phyloP scores from a whole-genome alignment of 805 yeast species.

The Candida saitoana region DNA sequence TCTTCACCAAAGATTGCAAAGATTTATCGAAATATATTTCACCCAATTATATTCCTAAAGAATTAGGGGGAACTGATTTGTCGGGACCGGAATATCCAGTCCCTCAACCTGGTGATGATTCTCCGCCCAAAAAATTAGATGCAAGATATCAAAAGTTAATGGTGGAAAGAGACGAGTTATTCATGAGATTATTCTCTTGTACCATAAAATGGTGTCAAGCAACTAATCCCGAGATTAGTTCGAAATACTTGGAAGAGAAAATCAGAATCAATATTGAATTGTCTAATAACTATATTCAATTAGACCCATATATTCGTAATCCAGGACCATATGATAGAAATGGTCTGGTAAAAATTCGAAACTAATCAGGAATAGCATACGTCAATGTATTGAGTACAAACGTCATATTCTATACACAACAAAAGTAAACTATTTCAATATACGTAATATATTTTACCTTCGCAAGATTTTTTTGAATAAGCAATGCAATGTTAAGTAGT shows the following conservation, averaged over 20 bases:
- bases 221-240: slow-evolving; percentile 46
- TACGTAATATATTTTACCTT: too few relatives aligned
- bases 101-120: slow-evolving; percentile 45
- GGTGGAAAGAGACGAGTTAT: slow-evolving; percentile 52
- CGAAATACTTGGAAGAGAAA: slow-evolving; percentile 49
- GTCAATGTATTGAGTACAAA: too few relatives aligned
- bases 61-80: slow-evolving; percentile 69
- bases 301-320: slow-evolving; percentile 82
- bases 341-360: slow-evolving; percentile 39
- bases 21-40: slow-evolving; percentile 67
- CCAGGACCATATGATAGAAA: slow-evolving; percentile 75
- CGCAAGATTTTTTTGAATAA: too few relatives aligned
- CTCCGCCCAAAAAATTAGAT: slow-evolving; percentile 24
- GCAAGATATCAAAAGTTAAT: slow-evolving; percentile 39
- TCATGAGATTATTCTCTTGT: slow-evolving; percentile 51
- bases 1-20: slow-evolving; percentile 65
- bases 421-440: too few relatives aligned
- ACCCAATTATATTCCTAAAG: slow-evolving; percentile 56
- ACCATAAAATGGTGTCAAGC: slow-evolving; percentile 80
- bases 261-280: slow-evolving; percentile 49
- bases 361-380: slow-evolving; percentile 1
- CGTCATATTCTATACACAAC: too few relatives aligned
- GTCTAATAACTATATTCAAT: slow-evolving; percentile 56
- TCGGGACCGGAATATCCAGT: slow-evolving; percentile 65
- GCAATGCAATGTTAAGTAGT: too few relatives aligned